Conservation (phyloP, 225 moss, liverwort and hornwort species). For the Anthoceros angustus region DNA sequence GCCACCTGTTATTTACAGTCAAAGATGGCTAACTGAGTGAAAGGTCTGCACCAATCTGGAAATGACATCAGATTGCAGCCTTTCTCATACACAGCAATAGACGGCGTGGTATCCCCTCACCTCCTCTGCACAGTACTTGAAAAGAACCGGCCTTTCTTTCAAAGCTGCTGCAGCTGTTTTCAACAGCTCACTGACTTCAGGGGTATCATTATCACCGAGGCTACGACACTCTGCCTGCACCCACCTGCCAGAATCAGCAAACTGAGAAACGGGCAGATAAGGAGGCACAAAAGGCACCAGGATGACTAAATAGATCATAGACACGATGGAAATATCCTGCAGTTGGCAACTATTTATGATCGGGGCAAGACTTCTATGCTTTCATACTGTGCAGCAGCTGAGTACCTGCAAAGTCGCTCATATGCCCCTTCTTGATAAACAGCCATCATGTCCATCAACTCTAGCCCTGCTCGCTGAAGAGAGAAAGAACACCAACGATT, state of each 20-base stretch:
- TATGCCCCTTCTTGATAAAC: conserved; percentile 99
- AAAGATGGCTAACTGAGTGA: neutral
- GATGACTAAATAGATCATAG: neutral
- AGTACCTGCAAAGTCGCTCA: conserved; percentile 87
- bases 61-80: neutral
- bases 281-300: neutral
- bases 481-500: neutral
- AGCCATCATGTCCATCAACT: conserved; percentile 99
- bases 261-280: neutral
- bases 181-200: conserved; percentile 85
- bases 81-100: neutral
- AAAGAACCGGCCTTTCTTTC: conserved; percentile 91
- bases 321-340: neutral
- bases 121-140: conserved; percentile 98
- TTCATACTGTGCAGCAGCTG: neutral
- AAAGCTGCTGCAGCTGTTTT: conserved; percentile 77
- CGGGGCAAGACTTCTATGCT: neutral
- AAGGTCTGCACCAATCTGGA: neutral
- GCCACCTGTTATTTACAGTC: conserved; percentile 34
- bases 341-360: neutral
- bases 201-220: conserved; percentile 90
- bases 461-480: conserved; percentile 70
- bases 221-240: conserved; percentile 98
- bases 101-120: conserved; percentile 7
- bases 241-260: conserved; percentile 40